Conservation (phyloP, 2,329 filamentous ascomycete genomes). For the Colletotrichum tropicale region DNA sequence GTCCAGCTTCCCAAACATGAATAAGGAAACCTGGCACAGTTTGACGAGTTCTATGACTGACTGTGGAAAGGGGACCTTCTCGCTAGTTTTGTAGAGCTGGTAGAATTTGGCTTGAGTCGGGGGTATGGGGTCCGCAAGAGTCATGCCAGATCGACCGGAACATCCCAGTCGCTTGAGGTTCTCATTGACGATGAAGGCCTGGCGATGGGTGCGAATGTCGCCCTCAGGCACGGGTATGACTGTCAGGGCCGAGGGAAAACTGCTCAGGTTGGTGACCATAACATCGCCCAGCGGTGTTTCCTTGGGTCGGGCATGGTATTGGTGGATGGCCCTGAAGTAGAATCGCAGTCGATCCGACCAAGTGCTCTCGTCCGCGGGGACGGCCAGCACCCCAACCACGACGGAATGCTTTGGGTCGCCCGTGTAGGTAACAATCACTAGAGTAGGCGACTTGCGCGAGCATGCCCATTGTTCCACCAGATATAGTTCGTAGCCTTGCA, state of each 20-base stretch:
- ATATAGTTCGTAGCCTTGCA: slow-evolving; percentile 90
- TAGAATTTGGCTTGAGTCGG: slow-evolving; percentile 91
- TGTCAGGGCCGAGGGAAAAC: slow-evolving; percentile 88
- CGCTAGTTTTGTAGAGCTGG: slow-evolving; percentile 86
- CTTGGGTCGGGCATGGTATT: slow-evolving; percentile 84
- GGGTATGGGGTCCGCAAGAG: slow-evolving; percentile 75
- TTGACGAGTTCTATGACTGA: slow-evolving; percentile 90
- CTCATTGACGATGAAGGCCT: slow-evolving; percentile 92
- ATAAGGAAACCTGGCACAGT: slow-evolving; percentile 86
- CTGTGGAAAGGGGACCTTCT: slow-evolving; percentile 77
- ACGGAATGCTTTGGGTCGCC: slow-evolving; percentile 82
- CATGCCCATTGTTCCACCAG: slow-evolving; percentile 98
- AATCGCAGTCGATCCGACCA: slow-evolving; percentile 82
- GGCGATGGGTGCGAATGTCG: slow-evolving; percentile 78
- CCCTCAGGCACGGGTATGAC: slow-evolving; percentile 92
- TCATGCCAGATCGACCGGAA: slow-evolving; percentile 86
- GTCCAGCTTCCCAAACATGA: slow-evolving; percentile 87
- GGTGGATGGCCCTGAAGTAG: slow-evolving; percentile 85
- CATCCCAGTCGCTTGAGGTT: slow-evolving; percentile 91
- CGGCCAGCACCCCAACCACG: slow-evolving; percentile 79
- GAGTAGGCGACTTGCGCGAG: slow-evolving; percentile 86
- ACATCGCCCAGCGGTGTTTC: slow-evolving; percentile 83
- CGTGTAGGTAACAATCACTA: slow-evolving; percentile 91
- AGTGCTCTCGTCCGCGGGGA: slow-evolving; percentile 77
- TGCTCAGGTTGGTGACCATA: slow-evolving; percentile 93